These are phyloP conservation scores for Neoboletus magnificus DNA, from an alignment of 768 basidiomycete genomes.

Conservation along the genomic window DNA sequence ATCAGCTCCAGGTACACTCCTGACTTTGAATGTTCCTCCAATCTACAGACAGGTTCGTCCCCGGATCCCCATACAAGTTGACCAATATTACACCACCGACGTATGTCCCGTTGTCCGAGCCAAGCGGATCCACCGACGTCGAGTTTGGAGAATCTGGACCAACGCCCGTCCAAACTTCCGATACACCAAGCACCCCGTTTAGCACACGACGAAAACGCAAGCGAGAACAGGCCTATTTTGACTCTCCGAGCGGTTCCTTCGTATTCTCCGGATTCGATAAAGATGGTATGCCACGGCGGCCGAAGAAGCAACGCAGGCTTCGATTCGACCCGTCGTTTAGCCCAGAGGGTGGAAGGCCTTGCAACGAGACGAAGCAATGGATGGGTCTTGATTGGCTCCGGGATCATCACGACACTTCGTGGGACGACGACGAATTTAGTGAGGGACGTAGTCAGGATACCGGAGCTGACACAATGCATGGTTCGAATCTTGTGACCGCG, in stretches of 20 bases:
- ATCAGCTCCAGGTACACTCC: neutral
- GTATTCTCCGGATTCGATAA: slow-evolving; percentile 30
- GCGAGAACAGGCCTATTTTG: slow-evolving; percentile 26
- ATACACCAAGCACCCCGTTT: slow-evolving; percentile 26
- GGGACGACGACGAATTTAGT: neutral
- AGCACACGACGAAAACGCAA: slow-evolving; percentile 26
- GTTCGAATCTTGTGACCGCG: neutral
- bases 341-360: slow-evolving; percentile 7
- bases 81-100: neutral
- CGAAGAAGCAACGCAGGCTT: slow-evolving; percentile 27
- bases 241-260: slow-evolving; percentile 27
- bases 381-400: neutral
- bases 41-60: slow-evolving; percentile 17
- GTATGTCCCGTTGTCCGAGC: neutral
- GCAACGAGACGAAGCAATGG: neutral
- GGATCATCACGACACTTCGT: neutral
- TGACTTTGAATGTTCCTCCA: slow-evolving; percentile 2
- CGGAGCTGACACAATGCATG: neutral
- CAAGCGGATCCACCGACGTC: neutral
- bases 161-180: slow-evolving; percentile 2
- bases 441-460: neutral
- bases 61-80: slow-evolving; percentile 19
- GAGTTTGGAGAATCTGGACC: neutral
- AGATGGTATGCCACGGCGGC: slow-evolving; percentile 29
- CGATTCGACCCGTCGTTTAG: slow-evolving; percentile 25